Base-by-base conservation (phyloP, 371 early-diverging fungal genomes). In the Conidiobolus incongruus region DNA sequence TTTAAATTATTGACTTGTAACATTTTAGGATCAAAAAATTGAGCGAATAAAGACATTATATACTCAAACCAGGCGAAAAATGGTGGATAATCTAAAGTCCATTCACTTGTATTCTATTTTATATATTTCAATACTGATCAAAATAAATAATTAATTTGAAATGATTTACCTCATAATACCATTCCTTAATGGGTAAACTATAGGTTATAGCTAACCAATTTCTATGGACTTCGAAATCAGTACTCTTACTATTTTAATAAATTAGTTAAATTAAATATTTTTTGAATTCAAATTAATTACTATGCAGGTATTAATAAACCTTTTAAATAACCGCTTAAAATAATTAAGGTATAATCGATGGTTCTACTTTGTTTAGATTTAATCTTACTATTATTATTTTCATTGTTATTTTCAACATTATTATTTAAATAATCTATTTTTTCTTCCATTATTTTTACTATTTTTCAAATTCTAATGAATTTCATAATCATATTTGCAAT, bases 151-250 rank as follows among this genome's bases (percentile, higher is more conserved):
- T 16, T 24, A 16, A 15, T 17, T n/a, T 12, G 1, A 40, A 37
- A 33, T 29, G n/a, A 8, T 23, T 10, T 62, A 81, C 81, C 61
- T 92, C 91, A 50, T 60, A 64, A 52, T 95, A 95, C 96, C 96
- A 95, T 46, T 74, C 40, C 10, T 58, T 53, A 20, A 87, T 54
- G 2, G 93, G 87, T 17, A 88, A 60, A 38, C 71, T 70, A 48
- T 75, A 62, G 4, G 96, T 95, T 45, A 95, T 81, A 28, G 93
- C 93, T 20, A 95, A 68, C 96, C 96, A 95, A 60, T 95, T 92
- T 44, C 96, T 71, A 62, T 95, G 96, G 3, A 95, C 96, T 57
- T 95, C 96, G 68, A 95, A 95, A 64, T 95, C 96, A 12, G 96
- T 95, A 26, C 94, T 93, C 47, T 69, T 70, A 57, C 82, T 80